These are phyloP conservation scores for Fraxinus anomala DNA, from an alignment of 257 asterid species.

Conservation along the genomic window DNA sequence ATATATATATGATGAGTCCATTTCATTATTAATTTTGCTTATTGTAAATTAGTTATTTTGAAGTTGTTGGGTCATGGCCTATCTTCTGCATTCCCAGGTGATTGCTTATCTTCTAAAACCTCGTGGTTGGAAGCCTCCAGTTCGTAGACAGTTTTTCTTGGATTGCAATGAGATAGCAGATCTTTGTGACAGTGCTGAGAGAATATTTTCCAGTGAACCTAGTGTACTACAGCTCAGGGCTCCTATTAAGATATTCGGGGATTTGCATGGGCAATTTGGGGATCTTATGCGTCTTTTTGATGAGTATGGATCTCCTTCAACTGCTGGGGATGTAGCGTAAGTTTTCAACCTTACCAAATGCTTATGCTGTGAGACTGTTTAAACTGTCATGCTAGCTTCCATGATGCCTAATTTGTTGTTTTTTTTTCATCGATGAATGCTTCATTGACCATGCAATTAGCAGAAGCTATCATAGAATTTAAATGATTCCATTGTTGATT, in stretches of 20 bases:
- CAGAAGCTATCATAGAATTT: background rate
- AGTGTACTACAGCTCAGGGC: slow-evolving; percentile 92
- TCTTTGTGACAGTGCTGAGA: slow-evolving; percentile 96
- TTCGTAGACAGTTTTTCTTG: slow-evolving; percentile 88
- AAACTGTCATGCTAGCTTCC: background rate
- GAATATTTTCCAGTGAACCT: slow-evolving; percentile 89
- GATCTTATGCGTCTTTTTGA: slow-evolving; percentile 99
- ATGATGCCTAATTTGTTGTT: background rate
- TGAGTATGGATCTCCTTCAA: slow-evolving; percentile 94
- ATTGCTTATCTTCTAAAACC: slow-evolving; percentile 89
- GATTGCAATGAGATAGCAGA: slow-evolving; percentile 97
- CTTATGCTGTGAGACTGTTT: background rate
- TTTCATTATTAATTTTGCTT: background rate
- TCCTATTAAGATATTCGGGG: slow-evolving; percentile 97
- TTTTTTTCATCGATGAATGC: background rate
- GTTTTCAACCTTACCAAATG: slow-evolving; percentile 28
- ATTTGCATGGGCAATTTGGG: slow-evolving; percentile 97
- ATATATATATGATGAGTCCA: background rate
- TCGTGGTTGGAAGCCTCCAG: slow-evolving; percentile 99
- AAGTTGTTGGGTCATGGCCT: slow-evolving; percentile 13
- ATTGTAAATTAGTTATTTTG: background rate
- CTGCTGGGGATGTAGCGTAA: slow-evolving; percentile 95
- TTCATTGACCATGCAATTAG: background rate
- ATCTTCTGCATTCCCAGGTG: slow-evolving; percentile 51
- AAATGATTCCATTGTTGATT: background rate